These are phyloP conservation scores for Lactarius akahatsu DNA, from an alignment of 768 basidiomycete species.

Conservation along the genomic window DNA sequence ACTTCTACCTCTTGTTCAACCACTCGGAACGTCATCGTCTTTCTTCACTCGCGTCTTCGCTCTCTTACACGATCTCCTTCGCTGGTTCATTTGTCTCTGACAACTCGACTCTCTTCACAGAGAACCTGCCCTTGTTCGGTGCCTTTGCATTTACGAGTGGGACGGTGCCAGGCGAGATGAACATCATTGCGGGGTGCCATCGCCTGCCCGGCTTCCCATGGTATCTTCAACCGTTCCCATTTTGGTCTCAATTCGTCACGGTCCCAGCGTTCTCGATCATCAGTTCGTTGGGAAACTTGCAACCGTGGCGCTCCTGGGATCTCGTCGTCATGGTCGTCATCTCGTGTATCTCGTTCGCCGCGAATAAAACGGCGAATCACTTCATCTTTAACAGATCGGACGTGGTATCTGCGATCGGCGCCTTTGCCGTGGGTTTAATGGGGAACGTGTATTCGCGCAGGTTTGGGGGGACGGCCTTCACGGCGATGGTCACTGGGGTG, in stretches of 20 bases:
- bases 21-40: too few species aligned
- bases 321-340: conserved; percentile 81
- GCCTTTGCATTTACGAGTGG: conserved; percentile 65
- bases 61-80: conserved; percentile 35
- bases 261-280: conserved; percentile 70
- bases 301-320: conserved; percentile 68
- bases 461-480: conserved; percentile 83
- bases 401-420: conserved; percentile 78
- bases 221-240: conserved; percentile 77
- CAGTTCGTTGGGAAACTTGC: conserved; percentile 70
- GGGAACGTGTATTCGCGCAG: conserved; percentile 77
- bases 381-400: conserved; percentile 82
- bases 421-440: conserved; percentile 71
- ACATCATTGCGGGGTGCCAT: conserved; percentile 62
- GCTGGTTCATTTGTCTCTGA: conserved; percentile 68
- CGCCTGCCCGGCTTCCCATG: conserved; percentile 63
- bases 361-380: conserved; percentile 77
- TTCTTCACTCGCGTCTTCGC: too few species aligned
- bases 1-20: too few species aligned
- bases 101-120: conserved; percentile 38
- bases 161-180: conserved; percentile 41
- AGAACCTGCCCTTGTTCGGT: conserved; percentile 48
- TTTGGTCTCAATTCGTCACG: conserved; percentile 69
- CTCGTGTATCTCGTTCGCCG: conserved; percentile 71
- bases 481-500: conserved; percentile 88